A percentile compares a stretch with the other conserved stretches of the same genome.
Evolutionary conservation across 495 filamentous ascomycete species (phyloP).

Genomic region (Astrothelium subdiscretum): DNA sequence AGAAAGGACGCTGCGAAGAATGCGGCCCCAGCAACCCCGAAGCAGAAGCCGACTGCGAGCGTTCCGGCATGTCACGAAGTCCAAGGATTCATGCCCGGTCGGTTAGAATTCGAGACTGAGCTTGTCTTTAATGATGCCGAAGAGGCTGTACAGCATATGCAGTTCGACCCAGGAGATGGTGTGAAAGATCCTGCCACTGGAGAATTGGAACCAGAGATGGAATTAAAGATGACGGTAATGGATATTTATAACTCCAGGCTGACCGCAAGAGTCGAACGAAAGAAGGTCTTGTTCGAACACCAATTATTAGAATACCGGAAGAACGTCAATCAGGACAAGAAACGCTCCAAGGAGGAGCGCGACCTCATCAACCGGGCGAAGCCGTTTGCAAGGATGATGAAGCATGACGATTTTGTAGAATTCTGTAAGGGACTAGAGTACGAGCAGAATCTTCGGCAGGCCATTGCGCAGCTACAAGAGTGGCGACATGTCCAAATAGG

Average conservation of each 20-base stretch:
- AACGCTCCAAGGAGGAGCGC: conserved; percentile 85
- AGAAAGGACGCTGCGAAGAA: conserved; percentile 80
- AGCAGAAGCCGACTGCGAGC: conserved; percentile 89
- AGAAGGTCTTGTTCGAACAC: conserved; percentile 95
- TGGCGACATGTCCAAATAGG: conserved; percentile 78
- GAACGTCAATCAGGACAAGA: conserved; percentile 79
- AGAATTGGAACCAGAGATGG: conserved; percentile 84
- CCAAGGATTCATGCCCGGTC: conserved; percentile 96
- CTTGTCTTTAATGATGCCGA: conserved; percentile 89
- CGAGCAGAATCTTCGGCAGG: conserved; percentile 81
- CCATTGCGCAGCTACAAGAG: conserved; percentile 83
- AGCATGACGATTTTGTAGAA: conserved; percentile 74
- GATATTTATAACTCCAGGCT: conserved; percentile 95
- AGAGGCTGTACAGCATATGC: conserved; percentile 95
- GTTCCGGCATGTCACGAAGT: conserved; percentile 95
- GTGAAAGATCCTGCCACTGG: conserved; percentile 62
- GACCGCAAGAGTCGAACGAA: conserved; percentile 83
- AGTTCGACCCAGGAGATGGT: conserved; percentile 93
- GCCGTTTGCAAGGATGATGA: conserved; percentile 95
- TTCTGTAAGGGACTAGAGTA: conserved; percentile 74
- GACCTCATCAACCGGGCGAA: conserved; percentile 88
- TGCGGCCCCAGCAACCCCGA: conserved; percentile 71
- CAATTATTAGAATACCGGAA: conserved; percentile 84
- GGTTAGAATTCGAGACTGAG: conserved; percentile 94
- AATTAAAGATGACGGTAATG: conserved; percentile 95